Evolutionary conservation across 441 rosid genomes (phyloP).

Genomic region (Pelargonium myrrhifolium): DNA sequence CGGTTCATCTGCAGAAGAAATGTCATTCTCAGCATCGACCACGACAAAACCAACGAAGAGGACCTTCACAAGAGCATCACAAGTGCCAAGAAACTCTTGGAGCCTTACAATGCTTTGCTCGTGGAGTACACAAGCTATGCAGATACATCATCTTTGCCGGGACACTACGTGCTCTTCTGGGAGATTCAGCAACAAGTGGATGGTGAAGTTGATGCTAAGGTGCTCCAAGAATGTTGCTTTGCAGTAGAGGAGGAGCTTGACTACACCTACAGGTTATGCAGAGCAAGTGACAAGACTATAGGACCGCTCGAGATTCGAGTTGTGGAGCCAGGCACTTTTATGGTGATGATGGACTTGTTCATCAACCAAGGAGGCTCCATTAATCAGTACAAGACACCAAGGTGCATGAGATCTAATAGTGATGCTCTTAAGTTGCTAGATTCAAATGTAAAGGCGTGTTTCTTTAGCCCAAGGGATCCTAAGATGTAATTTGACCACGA

Average conservation of each 20-base stretch:
- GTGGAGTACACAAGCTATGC: constrained; percentile 85
- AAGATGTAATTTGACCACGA: no score
- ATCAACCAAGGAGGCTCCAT: constrained; percentile 78
- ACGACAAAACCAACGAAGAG: constrained; percentile 86
- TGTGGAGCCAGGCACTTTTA: constrained; percentile 61
- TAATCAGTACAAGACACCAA: constrained; percentile 82
- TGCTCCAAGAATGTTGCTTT: constrained; percentile 63
- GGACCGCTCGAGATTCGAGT: constrained; percentile 81
- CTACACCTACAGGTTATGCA: constrained; percentile 68
- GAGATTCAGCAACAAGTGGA: no score
- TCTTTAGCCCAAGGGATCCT: constrained; percentile 78
- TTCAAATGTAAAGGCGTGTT: constrained; percentile 51
- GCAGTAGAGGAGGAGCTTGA: constrained; percentile 75
- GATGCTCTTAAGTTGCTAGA: constrained; percentile 52
- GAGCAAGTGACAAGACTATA: constrained; percentile 53
- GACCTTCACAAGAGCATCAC: constrained; percentile 82
- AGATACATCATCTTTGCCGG: constrained; percentile 70
- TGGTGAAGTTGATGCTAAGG: no score
- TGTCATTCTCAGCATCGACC: constrained; percentile 79
- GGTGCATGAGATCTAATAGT: constrained; percentile 56
- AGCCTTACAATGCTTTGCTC: constrained; percentile 47
- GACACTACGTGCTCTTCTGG: constrained; percentile 86
- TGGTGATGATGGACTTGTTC: constrained; percentile 63
- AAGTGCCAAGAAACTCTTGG: constrained; percentile 51
- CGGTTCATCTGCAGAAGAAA: constrained; percentile 87